Base-by-base conservation (phyloP, 2,329 filamentous ascomycete genomes). In the Aspergillus carbonarius region DNA sequence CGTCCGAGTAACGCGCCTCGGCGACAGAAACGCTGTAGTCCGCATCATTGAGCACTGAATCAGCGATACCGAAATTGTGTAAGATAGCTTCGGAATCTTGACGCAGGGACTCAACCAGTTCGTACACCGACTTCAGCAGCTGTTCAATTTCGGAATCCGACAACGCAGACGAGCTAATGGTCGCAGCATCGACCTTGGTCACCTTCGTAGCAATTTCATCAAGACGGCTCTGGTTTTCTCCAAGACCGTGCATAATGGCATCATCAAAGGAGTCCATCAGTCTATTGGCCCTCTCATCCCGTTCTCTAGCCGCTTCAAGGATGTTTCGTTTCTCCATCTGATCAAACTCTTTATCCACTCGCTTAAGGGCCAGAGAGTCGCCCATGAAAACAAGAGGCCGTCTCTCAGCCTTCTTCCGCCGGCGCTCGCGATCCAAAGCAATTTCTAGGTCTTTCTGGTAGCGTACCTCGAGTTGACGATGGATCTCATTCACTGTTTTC, bases 1-100 rank as follows among this genome's bases (percentile, higher is more conserved):
- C 75, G 49, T 78, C 76, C 17, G 80, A 74, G 35, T 78, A 76
- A 53, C 73, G 76, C 2, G 81, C 83, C 64, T 82, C 78, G 35
- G 81, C 80, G 51, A 84, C 79, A n/a, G 81, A 81, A 18, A 83
- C 78, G 47, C 79, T 78, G 54, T 83, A 81, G 58, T 83, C 81
- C 1, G 81, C 78, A 23, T 80, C 74, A 59, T 83, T 84, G 57
- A 84, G 74, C 5, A 75, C 68, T 50, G 78, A 74, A 60, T 85
- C 83, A 3, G 81, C 76, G 15, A 73, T 68, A 44, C 79, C 79
- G 49, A 83, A 83, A 20, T 72, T 75, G 42, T 71, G 74, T 15
- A 82, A 69, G 27, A 81, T 78, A 8, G 75, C 73, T 61, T 80
- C 78, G 1, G 79, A 81, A 58, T 81, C 78, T 63, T 69, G 59